Percentiles rank a stretch among this genome's conserved stretches.
Conservation (phyloP, 2,329 filamentous ascomycete species). For the Penicillium sp. region DNA sequence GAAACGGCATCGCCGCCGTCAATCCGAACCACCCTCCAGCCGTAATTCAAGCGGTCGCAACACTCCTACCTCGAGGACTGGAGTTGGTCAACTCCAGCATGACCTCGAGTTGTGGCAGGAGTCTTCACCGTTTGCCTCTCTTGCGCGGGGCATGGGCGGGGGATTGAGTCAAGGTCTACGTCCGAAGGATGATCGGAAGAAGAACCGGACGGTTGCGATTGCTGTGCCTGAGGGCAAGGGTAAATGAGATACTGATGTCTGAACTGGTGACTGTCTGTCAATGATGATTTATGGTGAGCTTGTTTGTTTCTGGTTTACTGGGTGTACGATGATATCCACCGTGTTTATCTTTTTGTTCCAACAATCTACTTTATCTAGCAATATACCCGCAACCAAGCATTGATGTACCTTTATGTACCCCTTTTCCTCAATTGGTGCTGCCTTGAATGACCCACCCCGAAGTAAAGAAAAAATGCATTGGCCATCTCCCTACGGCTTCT, state of each 20-base stretch:
- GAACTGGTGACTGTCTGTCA: conserved; percentile 2
- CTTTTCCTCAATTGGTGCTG: background rate
- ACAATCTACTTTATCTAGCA: background rate
- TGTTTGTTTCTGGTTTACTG: background rate
- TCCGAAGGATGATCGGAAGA: conserved; percentile 35
- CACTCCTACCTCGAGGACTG: conserved; percentile 14
- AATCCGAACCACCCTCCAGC: conserved; percentile 18
- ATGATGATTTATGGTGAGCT: background rate
- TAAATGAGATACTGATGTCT: conserved; percentile 3
- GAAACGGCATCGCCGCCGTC: conserved; percentile 24
- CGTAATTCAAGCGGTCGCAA: conserved; percentile 19
- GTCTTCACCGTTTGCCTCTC: conserved; percentile 41
- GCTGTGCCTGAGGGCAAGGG: conserved; percentile 13
- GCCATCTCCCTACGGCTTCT: background rate
- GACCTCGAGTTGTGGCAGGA: conserved; percentile 41
- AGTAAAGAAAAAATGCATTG: background rate
- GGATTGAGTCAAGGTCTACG: conserved; percentile 45
- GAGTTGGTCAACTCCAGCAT: conserved; percentile 33
- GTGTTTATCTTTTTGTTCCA: conserved; percentile 1
- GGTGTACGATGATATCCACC: conserved; percentile 17
- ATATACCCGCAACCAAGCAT: background rate
- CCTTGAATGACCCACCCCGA: background rate
- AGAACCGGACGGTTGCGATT: conserved; percentile 22
- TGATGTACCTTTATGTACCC: background rate
- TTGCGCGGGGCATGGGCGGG: conserved; percentile 46